Base-by-base conservation (phyloP, 164 flowering plant genomes). In the Macadamia integrifolia region DNA sequence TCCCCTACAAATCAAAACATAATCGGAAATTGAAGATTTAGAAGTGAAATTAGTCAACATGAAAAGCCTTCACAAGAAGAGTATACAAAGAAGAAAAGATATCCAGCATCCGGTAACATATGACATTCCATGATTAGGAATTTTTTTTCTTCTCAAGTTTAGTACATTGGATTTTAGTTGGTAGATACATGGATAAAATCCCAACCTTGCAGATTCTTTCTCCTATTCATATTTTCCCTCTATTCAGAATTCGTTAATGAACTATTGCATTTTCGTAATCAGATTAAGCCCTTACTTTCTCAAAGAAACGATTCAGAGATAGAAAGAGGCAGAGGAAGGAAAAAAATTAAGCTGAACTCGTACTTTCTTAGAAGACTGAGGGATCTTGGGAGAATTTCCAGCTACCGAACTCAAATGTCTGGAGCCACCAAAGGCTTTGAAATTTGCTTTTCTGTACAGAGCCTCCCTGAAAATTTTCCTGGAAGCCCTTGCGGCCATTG, bases 1-100 rank as follows among this genome's bases (percentile, higher is more conserved):
- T 84, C 60, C 97, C 98, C 98, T 93, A 69, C 70, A 82, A 60
- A 73, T 58, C 56, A 78, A 65, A 10, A 35, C 40, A 30, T 13
- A 59, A 58, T 30, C 48, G 28, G 9, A 49, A 57, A 2, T 64
- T 44, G 40, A 44, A 58, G 35, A 35, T 13, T 69, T 55, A 60
- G 48, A 52, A 65, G 9, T 9, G 35, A 35, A 42, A 15, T 15
- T 29, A 43, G 43, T 40, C 17, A 29, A 30, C 52, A 9, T 29
- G 14, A 62, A 60, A 35, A 9, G 5, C 17, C 55, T 32, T 13
- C 17, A 32, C 3, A 14, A 3, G 14, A 53, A 14, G 15, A 53
- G 17, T 53, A 53, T 14, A 53, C 6, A 4, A 4, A 53, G 17
- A 12, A 3, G 18, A 53, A 17, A 17, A 53, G 18, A 1, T 12